These are phyloP conservation scores for Salix dunnii DNA, from an alignment of 345 rosid genomes.

Conservation along the genomic window DNA sequence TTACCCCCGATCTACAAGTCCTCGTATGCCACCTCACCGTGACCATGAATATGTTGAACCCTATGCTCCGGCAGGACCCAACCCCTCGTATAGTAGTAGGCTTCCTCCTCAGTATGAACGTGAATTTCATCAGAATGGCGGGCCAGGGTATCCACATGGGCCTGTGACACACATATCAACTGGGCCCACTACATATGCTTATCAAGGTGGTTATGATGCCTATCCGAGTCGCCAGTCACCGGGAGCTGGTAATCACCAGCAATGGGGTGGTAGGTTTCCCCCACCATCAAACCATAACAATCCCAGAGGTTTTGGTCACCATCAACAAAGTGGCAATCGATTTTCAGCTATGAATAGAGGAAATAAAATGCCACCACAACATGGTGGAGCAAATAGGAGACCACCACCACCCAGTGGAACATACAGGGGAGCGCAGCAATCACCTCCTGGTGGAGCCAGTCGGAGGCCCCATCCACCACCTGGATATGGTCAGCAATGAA, in stretches of 20 bases:
- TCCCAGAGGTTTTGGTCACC: conserved; percentile 37
- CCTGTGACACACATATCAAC: conserved; percentile 14
- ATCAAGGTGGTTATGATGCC: conserved; percentile 32
- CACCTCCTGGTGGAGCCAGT: conserved; percentile 6
- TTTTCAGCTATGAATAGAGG: conserved; percentile 37
- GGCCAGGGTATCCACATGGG: conserved; percentile 26
- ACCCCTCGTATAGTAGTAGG: conserved; percentile 9
- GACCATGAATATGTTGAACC: conserved; percentile 20
- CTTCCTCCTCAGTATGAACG: conserved; percentile 26
- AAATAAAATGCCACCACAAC: conserved; percentile 17
- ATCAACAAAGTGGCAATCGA: conserved; percentile 34
- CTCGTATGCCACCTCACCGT: conserved; percentile 15
- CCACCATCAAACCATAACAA: conserved; percentile 35
- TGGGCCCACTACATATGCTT: conserved; percentile 4
- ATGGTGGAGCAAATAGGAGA: conserved; percentile 9
- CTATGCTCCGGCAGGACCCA: not conserved
- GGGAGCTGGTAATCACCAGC: conserved; percentile 28
- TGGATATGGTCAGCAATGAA: conserved; percentile 3
- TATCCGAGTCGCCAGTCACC: conserved; percentile 38
- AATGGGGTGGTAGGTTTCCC: conserved; percentile 31
- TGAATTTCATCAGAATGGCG: conserved; percentile 27
- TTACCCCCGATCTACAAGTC: conserved; percentile 2
- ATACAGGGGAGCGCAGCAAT: conserved; percentile 6
- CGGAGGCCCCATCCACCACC: conserved; percentile 7
- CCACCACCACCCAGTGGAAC: conserved; percentile 10